A percentile compares a stretch with the other conserved stretches of the same genome.
phyloP scores from a whole-genome alignment of 2,329 filamentous ascomycete species.

The Sporothrix variecibatus region DNA sequence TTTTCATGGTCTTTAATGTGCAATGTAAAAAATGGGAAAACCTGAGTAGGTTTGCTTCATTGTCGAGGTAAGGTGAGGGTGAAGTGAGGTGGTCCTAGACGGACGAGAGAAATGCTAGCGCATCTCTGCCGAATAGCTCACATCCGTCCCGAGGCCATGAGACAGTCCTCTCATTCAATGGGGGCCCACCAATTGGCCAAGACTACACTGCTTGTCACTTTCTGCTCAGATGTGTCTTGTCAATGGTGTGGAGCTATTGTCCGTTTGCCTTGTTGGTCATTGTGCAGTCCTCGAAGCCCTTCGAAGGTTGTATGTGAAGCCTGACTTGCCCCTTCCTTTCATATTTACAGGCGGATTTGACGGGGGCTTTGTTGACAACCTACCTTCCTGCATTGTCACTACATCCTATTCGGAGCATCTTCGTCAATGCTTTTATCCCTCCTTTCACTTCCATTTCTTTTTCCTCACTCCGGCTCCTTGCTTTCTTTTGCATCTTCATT shows the following conservation, averaged over 20 bases:
- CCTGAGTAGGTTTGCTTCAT: neutral
- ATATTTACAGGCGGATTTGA: neutral
- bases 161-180: neutral
- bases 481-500: neutral
- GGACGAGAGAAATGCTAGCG: neutral
- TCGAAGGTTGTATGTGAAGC: neutral
- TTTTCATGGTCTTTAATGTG: neutral
- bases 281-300: neutral
- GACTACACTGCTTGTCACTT: neutral
- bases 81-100: neutral
- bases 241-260: conserved; percentile 1
- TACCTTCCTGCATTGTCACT: neutral
- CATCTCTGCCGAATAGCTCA: neutral
- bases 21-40: neutral
- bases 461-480: neutral
- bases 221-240: conserved; percentile 3
- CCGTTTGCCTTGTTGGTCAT: no score
- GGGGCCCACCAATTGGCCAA: neutral
- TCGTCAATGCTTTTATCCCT: neutral
- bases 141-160: neutral
- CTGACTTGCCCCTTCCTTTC: neutral
- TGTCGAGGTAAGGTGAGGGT: neutral
- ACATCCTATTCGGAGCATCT: neutral
- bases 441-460: neutral
- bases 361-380: neutral